Evolutionary conservation across 805 yeast species (phyloP), one percentile per base, ranked within the genome.

Genomic region (Wickerhamiella alocasiicola): DNA sequence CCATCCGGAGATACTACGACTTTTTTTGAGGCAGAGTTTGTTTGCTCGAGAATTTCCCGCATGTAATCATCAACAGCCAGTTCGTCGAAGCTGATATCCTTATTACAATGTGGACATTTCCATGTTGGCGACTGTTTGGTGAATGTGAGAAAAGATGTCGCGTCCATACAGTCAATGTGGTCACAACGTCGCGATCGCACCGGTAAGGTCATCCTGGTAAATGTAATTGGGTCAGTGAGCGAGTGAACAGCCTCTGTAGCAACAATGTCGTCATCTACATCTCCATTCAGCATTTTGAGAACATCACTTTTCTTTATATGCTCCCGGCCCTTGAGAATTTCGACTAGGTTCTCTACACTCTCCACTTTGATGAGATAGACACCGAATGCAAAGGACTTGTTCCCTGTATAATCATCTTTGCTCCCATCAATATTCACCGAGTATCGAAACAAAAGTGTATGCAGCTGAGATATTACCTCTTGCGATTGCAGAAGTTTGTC

Each of bases 121-220:
- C 96, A 88, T 0, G 81, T 72, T 0, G 95, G 80, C 0, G 81
- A 73, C 54, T 80, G 88, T 42, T 67, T 66, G 56, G 88, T 97
- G 32, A 85, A 66, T 52, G 74, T 72, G 7, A 91, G 50, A 54
- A 72, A 91, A 32, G 81, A 72, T 26, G 67, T 57, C 0, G 82
- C 87, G 59, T 91, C 98, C 56, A 87, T 83, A 55, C 97, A 87
- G 52, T 81, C 88, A 12, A 84, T 61, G 59, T 91, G 98, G 26
- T 69, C 63, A 60, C 98, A 91, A 35, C 60, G 64, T 1, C 67
- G 60, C 1, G 94, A 74, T 48, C 83, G 72, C 1, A 76, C 72
- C 0, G 98, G 97, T 39, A 69, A 58, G 42, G 65, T 63, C 69
- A 91, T 78, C 43, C 81, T 68, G 6, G 73, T 66, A 52, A 72